These are phyloP conservation scores for Trametes meyenii DNA, from an alignment of 768 basidiomycete genomes.

Conservation along the genomic window DNA sequence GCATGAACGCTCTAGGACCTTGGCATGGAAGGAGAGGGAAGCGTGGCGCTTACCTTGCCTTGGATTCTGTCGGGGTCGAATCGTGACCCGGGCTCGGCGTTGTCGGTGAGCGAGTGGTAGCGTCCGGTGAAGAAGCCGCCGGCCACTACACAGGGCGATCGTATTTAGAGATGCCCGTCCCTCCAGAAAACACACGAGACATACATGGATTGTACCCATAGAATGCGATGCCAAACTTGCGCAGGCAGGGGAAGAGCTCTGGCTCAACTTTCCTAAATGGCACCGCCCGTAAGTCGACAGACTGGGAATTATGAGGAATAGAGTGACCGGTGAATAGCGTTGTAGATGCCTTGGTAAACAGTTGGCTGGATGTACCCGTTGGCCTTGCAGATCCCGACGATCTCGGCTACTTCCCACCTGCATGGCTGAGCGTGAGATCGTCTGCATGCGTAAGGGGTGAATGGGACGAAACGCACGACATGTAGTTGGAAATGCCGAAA, in stretches of 20 bases:
- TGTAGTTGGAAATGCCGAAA: slow-evolving; percentile 49
- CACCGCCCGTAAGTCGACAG: neutral
- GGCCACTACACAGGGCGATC: slow-evolving; percentile 29
- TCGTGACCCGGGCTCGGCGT: slow-evolving; percentile 53
- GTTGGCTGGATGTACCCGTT: slow-evolving; percentile 52
- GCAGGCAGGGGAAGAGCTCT: slow-evolving; percentile 47
- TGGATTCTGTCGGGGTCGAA: slow-evolving; percentile 52
- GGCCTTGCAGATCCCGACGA: slow-evolving; percentile 42
- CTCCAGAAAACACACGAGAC: neutral
- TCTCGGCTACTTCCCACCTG: slow-evolving; percentile 52
- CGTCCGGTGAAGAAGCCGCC: slow-evolving; percentile 47
- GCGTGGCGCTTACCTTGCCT: slow-evolving; percentile 39
- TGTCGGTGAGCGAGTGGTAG: slow-evolving; percentile 38
- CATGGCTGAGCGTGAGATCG: neutral
- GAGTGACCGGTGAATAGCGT: slow-evolving; percentile 34
- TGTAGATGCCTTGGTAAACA: slow-evolving; percentile 52
- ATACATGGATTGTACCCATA: slow-evolving; percentile 45
- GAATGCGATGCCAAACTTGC: slow-evolving; percentile 45
- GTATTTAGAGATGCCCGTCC: neutral
- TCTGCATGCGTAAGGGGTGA: neutral
- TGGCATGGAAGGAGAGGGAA: slow-evolving; percentile 21
- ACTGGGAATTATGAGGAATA: neutral
- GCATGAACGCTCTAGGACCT: neutral
- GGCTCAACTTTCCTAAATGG: slow-evolving; percentile 33
- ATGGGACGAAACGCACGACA: slow-evolving; percentile 36